phyloP scores from a whole-genome alignment of 768 basidiomycete genomes.

The Boletus insuetus region DNA sequence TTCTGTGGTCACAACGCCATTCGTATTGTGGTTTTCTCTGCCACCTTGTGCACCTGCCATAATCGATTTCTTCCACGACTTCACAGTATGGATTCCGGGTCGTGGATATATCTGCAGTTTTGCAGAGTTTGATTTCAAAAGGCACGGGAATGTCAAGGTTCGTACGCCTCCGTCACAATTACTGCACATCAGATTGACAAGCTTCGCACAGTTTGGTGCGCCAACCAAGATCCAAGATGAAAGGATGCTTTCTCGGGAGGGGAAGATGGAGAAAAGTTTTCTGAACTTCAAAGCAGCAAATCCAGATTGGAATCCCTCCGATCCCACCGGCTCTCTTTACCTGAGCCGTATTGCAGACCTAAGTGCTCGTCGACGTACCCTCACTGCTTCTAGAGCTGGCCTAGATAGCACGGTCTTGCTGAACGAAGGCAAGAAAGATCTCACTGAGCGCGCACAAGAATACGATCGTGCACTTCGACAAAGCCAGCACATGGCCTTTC shows the following conservation, averaged over 20 bases:
- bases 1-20: slow-evolving; percentile 91
- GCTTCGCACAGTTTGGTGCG: slow-evolving; percentile 69
- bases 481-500: slow-evolving; percentile 54
- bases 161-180: slow-evolving; percentile 16
- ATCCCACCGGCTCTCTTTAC: slow-evolving; percentile 89
- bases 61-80: slow-evolving; percentile 98
- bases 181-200: background rate
- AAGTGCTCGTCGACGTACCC: slow-evolving; percentile 43
- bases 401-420: slow-evolving; percentile 26
- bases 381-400: slow-evolving; percentile 26
- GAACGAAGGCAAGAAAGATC: slow-evolving; percentile 36
- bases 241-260: slow-evolving; percentile 81
- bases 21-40: slow-evolving; percentile 90
- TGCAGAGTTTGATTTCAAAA: slow-evolving; percentile 96
- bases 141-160: slow-evolving; percentile 90
- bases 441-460: slow-evolving; percentile 59
- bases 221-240: slow-evolving; percentile 66
- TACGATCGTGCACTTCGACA: slow-evolving; percentile 75
- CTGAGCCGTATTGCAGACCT: slow-evolving; percentile 80
- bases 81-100: slow-evolving; percentile 94
- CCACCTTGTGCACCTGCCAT: slow-evolving; percentile 87
- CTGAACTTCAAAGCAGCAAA: slow-evolving; percentile 94
- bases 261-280: slow-evolving; percentile 99
- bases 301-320: slow-evolving; percentile 92
- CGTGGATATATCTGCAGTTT: slow-evolving; percentile 97